phyloP scores from a whole-genome alignment of 2,329 filamentous ascomycete species.

The Venturia effusa region DNA sequence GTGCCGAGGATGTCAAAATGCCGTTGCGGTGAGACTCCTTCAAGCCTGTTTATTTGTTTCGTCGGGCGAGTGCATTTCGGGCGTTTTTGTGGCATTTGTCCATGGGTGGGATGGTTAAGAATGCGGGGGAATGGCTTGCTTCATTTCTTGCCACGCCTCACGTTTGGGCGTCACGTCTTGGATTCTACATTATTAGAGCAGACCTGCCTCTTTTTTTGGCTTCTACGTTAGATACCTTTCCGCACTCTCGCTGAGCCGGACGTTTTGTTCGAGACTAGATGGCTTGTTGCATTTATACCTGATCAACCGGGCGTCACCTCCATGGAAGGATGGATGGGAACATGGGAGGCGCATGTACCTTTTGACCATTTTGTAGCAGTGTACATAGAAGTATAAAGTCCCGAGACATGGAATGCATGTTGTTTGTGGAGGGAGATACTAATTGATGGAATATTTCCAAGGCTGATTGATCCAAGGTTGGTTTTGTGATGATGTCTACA shows the following conservation, averaged over 20 bases:
- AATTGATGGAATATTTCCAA: no score
- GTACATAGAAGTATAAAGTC: no score
- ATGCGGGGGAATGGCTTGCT: background rate
- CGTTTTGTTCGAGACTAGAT: background rate
- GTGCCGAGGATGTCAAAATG: slow-evolving; percentile 64
- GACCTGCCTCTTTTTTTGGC: background rate
- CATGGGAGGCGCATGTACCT: background rate
- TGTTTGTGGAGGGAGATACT: no score
- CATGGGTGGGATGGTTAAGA: background rate
- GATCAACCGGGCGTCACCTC: background rate
- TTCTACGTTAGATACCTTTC: slow-evolving; percentile 1
- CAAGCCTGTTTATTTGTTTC: background rate
- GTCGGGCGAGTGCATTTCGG: background rate
- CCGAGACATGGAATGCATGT: no score
- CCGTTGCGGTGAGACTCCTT: slow-evolving; percentile 34
- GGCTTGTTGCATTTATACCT: background rate
- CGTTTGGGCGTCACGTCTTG: background rate
- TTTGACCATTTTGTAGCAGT: background rate
- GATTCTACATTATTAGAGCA: background rate
- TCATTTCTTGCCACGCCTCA: background rate
- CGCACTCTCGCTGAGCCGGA: slow-evolving; percentile 4
- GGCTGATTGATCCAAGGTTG: no score
- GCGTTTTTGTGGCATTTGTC: background rate
- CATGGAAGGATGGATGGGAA: background rate
- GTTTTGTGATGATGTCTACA: no score